Conservation (phyloP, 2,329 filamentous ascomycete species). For the Colletotrichum limetticola region DNA sequence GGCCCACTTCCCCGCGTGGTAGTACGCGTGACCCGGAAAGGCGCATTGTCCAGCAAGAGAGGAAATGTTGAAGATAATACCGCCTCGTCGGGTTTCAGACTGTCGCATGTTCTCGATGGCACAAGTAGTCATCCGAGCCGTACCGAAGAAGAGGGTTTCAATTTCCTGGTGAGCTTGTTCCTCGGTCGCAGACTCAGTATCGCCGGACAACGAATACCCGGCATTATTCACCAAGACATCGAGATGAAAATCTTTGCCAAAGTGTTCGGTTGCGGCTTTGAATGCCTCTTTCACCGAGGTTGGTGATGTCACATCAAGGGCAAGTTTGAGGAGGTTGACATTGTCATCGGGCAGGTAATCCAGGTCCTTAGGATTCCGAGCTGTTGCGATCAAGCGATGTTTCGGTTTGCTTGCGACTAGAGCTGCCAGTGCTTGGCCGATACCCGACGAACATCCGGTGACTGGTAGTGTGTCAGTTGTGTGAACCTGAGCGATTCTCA, state of each 20-base stretch:
- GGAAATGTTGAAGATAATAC: slow-evolving; percentile 41
- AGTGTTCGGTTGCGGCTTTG: slow-evolving; percentile 42
- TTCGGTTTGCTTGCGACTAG: slow-evolving; percentile 48
- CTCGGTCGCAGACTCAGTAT: slow-evolving; percentile 42
- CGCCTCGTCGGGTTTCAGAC: slow-evolving; percentile 30
- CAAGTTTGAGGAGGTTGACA: slow-evolving; percentile 54
- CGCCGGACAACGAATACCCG: slow-evolving; percentile 43
- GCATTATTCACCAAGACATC: slow-evolving; percentile 48
- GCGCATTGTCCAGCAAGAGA: slow-evolving; percentile 36
- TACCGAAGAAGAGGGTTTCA: slow-evolving; percentile 57
- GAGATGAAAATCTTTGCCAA: slow-evolving; percentile 43
- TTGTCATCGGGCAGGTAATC: slow-evolving; percentile 49
- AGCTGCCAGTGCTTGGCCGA: slow-evolving; percentile 53
- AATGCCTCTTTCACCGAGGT: slow-evolving; percentile 49
- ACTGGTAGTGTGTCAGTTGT: slow-evolving; percentile 42
- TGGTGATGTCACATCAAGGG: slow-evolving; percentile 58
- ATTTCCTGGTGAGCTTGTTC: slow-evolving; percentile 44
- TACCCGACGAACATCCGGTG: slow-evolving; percentile 61
- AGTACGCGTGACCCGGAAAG: slow-evolving; percentile 38
- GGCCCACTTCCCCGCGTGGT: slow-evolving; percentile 40
- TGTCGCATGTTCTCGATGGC: slow-evolving; percentile 51
- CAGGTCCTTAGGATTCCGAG: slow-evolving; percentile 54
- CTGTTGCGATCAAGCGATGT: slow-evolving; percentile 58
- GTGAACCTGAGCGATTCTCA: too few species aligned
- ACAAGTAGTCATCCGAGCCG: slow-evolving; percentile 49